Conservation (phyloP, 2,329 filamentous ascomycete genomes). For the Didymella pinodella region DNA sequence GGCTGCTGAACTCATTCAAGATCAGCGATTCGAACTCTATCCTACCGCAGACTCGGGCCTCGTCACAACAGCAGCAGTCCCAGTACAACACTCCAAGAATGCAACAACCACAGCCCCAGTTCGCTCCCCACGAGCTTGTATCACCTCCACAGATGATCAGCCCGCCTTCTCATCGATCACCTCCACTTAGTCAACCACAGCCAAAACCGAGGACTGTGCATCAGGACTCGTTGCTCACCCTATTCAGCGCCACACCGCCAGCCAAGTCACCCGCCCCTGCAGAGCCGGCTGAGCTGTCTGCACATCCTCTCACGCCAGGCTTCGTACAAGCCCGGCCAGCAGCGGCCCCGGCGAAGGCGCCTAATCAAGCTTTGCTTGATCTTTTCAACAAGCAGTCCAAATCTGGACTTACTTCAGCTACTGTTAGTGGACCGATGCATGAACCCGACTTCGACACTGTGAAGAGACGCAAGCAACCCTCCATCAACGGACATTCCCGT, state of each 20-base stretch:
- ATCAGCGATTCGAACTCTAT: slow-evolving; percentile 38
- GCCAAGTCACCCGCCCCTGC: slow-evolving; percentile 33
- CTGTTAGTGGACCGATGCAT: slow-evolving; percentile 53
- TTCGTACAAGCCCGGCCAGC: slow-evolving; percentile 33
- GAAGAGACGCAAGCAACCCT: slow-evolving; percentile 40
- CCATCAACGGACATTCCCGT: slow-evolving; percentile 35
- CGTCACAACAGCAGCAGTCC: slow-evolving; percentile 25
- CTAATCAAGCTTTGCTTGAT: slow-evolving; percentile 32
- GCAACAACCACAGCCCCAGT: slow-evolving; percentile 33
- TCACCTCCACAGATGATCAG: slow-evolving; percentile 40
- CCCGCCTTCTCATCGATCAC: slow-evolving; percentile 42
- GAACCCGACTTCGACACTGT: slow-evolving; percentile 53
- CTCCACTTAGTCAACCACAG: slow-evolving; percentile 40
- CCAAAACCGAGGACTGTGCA: slow-evolving; percentile 52
- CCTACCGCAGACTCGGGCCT: slow-evolving; percentile 17
- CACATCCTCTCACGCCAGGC: slow-evolving; percentile 52
- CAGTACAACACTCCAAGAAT: slow-evolving; percentile 35
- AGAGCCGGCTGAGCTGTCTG: slow-evolving; percentile 57
- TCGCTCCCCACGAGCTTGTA: slow-evolving; percentile 33
- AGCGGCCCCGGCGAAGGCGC: slow-evolving; percentile 26
- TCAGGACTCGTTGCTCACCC: slow-evolving; percentile 55
- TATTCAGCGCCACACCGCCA: slow-evolving; percentile 52
- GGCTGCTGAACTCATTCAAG: slow-evolving; percentile 67
- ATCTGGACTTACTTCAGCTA: slow-evolving; percentile 49
- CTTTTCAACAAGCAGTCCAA: slow-evolving; percentile 31